Percentiles rank a stretch among this genome's conserved stretches.
Conservation (phyloP, 768 basidiomycete genomes). For the Russula vinacea region DNA sequence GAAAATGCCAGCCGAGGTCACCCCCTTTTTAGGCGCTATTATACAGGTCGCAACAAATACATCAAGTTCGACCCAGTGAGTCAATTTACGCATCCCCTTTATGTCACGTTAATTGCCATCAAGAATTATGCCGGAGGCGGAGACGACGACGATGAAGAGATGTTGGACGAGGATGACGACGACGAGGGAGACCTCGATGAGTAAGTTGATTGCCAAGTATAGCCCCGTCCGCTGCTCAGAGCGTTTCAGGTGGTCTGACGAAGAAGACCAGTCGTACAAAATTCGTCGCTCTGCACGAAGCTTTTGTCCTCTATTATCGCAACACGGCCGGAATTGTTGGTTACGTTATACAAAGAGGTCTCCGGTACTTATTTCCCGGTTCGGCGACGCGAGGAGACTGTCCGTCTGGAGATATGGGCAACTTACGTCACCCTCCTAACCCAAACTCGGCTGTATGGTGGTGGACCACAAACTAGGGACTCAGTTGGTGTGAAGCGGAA, state of each 20-base stretch:
- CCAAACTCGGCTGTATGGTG: slow-evolving; percentile 81
- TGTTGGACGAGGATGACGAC: slow-evolving; percentile 66
- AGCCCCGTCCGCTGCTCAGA: slow-evolving; percentile 10
- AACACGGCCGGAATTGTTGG: slow-evolving; percentile 85
- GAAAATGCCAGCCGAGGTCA: slow-evolving; percentile 79
- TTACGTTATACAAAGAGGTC: slow-evolving; percentile 78
- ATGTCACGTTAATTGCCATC: slow-evolving; percentile 17
- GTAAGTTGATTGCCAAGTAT: slow-evolving; percentile 41
- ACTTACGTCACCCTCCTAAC: slow-evolving; percentile 79
- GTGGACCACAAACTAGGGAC: slow-evolving; percentile 51
- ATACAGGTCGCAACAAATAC: slow-evolving; percentile 65
- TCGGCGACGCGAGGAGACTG: slow-evolving; percentile 94
- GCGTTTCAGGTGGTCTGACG: slow-evolving; percentile 79
- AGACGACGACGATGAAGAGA: slow-evolving; percentile 63
- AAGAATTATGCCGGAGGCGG: slow-evolving; percentile 74
- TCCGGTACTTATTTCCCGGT: slow-evolving; percentile 84
- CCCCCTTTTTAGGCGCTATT: slow-evolving; percentile 65
- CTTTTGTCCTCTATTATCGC: slow-evolving; percentile 79
- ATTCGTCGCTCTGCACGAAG: slow-evolving; percentile 89
- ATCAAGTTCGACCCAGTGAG: slow-evolving; percentile 93
- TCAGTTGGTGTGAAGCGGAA: slow-evolving; percentile 67
- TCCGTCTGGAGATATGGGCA: slow-evolving; percentile 87
- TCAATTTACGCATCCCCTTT: slow-evolving; percentile 18
- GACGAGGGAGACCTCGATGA: slow-evolving; percentile 79
- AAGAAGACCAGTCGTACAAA: slow-evolving; percentile 98